Evolutionary conservation across 306 rosid genomes (phyloP).

Genomic region (Cucumis sativus): DNA sequence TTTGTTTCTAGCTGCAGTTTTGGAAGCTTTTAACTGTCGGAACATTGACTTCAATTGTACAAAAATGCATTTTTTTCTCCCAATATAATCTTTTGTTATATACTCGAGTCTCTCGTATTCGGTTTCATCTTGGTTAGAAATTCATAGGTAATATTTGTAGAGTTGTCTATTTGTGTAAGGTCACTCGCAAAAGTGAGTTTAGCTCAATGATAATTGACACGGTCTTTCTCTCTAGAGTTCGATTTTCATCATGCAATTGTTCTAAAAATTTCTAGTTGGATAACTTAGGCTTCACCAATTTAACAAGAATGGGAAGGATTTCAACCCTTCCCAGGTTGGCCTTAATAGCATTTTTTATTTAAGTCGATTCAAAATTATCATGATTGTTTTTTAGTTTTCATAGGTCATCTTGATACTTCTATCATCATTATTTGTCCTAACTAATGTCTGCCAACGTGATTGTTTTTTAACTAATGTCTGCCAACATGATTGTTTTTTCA

Average conservation of each 20-base stretch:
- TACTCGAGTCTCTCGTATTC: background rate
- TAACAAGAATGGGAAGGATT: background rate
- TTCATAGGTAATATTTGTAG: background rate
- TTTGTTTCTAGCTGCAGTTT: slow-evolving; percentile 3
- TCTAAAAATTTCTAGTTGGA: background rate
- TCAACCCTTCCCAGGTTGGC: background rate
- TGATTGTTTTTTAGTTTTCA: no score
- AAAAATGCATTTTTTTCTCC: background rate
- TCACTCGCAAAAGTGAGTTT: no score
- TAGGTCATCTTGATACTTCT: background rate
- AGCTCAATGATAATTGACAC: no score
- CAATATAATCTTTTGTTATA: slow-evolving; percentile 6
- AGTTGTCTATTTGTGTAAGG: background rate
- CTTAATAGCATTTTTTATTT: background rate
- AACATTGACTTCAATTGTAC: slow-evolving; percentile 5
- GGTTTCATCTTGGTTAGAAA: background rate
- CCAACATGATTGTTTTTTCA: no score
- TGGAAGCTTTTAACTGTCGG: background rate
- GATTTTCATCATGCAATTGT: no score
- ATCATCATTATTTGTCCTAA: background rate
- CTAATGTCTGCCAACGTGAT: background rate
- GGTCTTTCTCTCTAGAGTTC: no score
- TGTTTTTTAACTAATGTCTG: background rate
- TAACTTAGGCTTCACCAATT: background rate
- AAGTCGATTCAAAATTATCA: no score